phyloP scores from a whole-genome alignment of 140 eudicot genomes.

The Erigeron philadelphicus region DNA sequence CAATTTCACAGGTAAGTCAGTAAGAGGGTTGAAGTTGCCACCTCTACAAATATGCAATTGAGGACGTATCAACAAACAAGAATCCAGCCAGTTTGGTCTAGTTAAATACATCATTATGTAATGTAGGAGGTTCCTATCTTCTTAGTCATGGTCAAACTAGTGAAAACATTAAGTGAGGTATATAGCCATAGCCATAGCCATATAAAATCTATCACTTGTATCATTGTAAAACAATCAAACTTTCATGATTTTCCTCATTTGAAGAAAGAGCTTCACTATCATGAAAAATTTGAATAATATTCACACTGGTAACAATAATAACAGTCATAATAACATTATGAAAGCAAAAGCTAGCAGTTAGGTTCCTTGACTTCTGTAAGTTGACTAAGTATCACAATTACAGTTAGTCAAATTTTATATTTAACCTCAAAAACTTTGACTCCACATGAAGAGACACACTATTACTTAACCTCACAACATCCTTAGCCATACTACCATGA shows the following conservation, averaged over 20 bases:
- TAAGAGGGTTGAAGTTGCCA: no score
- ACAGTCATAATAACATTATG: background rate
- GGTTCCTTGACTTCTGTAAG: constrained; percentile 2
- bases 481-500: background rate
- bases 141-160: background rate
- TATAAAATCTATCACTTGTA: constrained; percentile 3
- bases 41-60: no score
- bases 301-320: background rate
- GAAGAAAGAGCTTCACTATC: background rate
- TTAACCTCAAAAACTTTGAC: constrained; percentile 6
- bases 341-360: background rate
- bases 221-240: background rate
- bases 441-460: constrained; percentile 7
- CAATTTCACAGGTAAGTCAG: no score
- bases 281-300: background rate
- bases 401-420: background rate
- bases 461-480: background rate
- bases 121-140: background rate
- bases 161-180: no score
- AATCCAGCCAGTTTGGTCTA: background rate
- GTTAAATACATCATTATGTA: background rate
- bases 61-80: no score
- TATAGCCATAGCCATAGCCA: background rate
- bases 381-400: constrained; percentile 7
- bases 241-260: background rate